phyloP scores from a whole-genome alignment of 2,329 filamentous ascomycete species.

The Xylariaceae sp. region DNA sequence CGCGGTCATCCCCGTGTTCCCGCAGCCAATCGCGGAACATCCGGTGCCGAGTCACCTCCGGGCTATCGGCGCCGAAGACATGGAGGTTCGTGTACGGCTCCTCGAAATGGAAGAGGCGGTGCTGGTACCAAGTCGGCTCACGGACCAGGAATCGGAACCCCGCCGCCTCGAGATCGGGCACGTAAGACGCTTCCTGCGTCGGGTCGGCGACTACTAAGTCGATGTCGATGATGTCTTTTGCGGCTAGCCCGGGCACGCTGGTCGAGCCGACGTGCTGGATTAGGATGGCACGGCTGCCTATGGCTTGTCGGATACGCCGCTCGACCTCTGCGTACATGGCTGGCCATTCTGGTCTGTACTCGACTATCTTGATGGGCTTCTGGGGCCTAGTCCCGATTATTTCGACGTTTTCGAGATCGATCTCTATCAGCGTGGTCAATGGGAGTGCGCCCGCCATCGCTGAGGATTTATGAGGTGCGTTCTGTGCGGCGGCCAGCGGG shows the following conservation, averaged over 20 bases:
- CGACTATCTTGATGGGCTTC: constrained; percentile 16
- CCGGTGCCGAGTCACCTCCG: constrained; percentile 13
- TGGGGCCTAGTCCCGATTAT: constrained; percentile 3
- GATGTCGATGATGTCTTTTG: constrained; percentile 19
- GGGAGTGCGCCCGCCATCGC: too few species aligned
- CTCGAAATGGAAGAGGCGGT: constrained; percentile 15
- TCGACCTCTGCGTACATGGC: constrained; percentile 13
- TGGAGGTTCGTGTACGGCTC: constrained; percentile 17
- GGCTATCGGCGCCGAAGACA: constrained; percentile 13
- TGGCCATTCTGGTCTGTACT: constrained; percentile 17
- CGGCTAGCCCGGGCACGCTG: constrained; percentile 16
- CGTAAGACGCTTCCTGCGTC: constrained; percentile 14
- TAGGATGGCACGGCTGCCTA: constrained; percentile 3
- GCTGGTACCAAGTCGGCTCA: constrained; percentile 18
- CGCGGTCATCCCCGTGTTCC: constrained; percentile 17
- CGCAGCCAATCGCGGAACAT: constrained; percentile 20
- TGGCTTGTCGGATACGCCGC: constrained; percentile 12
- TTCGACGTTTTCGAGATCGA: constrained; percentile 4
- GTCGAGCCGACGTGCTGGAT: constrained; percentile 20
- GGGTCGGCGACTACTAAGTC: constrained; percentile 16
- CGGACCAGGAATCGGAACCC: constrained; percentile 15
- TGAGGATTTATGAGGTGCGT: too few species aligned
- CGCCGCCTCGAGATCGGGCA: constrained; percentile 14
- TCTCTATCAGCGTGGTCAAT: too few species aligned
- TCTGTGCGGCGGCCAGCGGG: too few species aligned